Evolutionary conservation across 2,329 filamentous ascomycete species (phyloP).

Genomic region (Neofusicoccum cordaticola): DNA sequence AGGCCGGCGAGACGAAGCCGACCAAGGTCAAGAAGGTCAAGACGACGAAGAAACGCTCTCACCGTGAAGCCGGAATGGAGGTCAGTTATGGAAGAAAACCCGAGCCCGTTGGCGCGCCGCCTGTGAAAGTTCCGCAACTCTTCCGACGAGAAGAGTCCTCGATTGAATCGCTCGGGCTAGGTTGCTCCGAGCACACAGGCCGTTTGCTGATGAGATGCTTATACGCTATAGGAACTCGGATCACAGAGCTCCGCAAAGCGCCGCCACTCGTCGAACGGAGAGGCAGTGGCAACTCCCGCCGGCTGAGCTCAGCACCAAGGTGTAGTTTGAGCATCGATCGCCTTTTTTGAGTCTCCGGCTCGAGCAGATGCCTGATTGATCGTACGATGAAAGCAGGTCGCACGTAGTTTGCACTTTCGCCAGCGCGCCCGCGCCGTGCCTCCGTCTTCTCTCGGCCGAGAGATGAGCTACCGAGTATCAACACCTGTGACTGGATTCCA

Average conservation of each 20-base stretch:
- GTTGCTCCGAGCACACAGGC: slow-evolving; percentile 13
- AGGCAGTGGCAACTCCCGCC: slow-evolving; percentile 6
- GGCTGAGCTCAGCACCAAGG: slow-evolving; percentile 18
- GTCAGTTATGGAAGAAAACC: slow-evolving; percentile 14
- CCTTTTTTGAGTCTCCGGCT: background rate
- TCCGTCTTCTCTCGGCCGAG: background rate
- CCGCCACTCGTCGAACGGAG: slow-evolving; percentile 13
- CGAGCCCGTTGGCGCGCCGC: background rate
- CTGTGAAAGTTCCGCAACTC: slow-evolving; percentile 4
- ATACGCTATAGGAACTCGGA: background rate
- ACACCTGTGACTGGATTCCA: background rate
- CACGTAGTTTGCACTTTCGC: background rate
- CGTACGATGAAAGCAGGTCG: slow-evolving; percentile 6
- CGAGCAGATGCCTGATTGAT: slow-evolving; percentile 17
- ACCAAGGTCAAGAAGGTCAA: slow-evolving; percentile 41
- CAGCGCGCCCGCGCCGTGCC: background rate
- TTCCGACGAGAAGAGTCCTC: slow-evolving; percentile 4
- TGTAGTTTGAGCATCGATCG: slow-evolving; percentile 13
- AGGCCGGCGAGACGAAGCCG: slow-evolving; percentile 63
- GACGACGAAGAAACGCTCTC: slow-evolving; percentile 25
- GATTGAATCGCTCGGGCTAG: slow-evolving; percentile 14
- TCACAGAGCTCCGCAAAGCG: slow-evolving; percentile 14
- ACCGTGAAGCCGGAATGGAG: slow-evolving; percentile 16
- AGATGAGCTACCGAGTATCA: background rate
- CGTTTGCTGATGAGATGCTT: background rate